phyloP scores from a whole-genome alignment of 2,329 filamentous ascomycete genomes.

The Ascochyta viciae-villosae region DNA sequence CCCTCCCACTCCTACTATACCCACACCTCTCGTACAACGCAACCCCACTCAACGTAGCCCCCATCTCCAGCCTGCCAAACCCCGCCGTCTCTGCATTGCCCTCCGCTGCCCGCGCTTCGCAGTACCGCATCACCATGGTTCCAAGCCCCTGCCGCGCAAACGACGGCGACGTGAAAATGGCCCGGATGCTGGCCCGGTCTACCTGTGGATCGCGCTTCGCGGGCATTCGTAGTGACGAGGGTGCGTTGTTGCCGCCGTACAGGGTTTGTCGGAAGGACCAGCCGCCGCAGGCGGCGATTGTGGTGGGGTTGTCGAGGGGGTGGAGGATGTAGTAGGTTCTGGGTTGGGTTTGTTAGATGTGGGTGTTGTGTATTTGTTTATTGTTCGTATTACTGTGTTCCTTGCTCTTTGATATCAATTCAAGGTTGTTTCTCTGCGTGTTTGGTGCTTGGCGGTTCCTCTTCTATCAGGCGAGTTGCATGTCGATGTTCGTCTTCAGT shows the following conservation, averaged over 20 bases:
- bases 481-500: background rate
- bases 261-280: constrained; percentile 47
- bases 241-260: constrained; percentile 44
- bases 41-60: constrained; percentile 45
- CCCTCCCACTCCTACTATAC: constrained; percentile 43
- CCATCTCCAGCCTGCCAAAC: constrained; percentile 45
- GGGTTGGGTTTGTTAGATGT: background rate
- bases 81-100: constrained; percentile 25
- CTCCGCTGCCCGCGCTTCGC: constrained; percentile 36
- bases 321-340: constrained; percentile 47
- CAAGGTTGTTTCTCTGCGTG: background rate
- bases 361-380: too few species aligned
- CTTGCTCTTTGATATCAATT: background rate
- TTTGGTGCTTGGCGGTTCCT: background rate
- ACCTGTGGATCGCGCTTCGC: constrained; percentile 35
- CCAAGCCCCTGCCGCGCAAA: constrained; percentile 41
- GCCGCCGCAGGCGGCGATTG: constrained; percentile 45
- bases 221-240: constrained; percentile 38
- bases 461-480: too few species aligned
- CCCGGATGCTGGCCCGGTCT: constrained; percentile 44
- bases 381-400: too few species aligned
- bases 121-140: constrained; percentile 50
- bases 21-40: constrained; percentile 46
- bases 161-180: constrained; percentile 45
- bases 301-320: constrained; percentile 24